Conservation (phyloP, 2,329 filamentous ascomycete species). For the Fusarium sp. region DNA sequence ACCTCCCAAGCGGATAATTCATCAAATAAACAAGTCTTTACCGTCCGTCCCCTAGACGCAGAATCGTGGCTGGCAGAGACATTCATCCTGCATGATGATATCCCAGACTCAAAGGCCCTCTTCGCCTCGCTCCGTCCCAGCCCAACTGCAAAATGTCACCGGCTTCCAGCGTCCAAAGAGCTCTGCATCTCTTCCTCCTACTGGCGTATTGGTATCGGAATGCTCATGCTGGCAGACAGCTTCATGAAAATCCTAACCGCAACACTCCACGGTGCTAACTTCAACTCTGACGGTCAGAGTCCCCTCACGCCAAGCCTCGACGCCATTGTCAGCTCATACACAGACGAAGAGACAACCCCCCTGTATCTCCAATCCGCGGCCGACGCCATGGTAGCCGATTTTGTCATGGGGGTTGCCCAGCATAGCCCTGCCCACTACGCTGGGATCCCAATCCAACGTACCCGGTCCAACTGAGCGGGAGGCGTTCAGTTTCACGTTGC, state of each 20-base stretch:
- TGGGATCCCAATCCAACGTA: neutral
- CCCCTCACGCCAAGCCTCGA: constrained; percentile 50
- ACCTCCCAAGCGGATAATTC: neutral
- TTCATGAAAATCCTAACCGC: constrained; percentile 45
- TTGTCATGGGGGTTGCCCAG: constrained; percentile 1
- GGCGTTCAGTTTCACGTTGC: neutral
- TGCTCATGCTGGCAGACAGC: constrained; percentile 45
- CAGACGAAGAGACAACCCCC: constrained; percentile 45
- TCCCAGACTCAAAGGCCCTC: neutral
- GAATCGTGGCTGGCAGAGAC: constrained; percentile 24
- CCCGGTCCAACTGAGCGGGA: neutral
- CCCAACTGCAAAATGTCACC: constrained; percentile 22
- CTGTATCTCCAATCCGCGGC: neutral
- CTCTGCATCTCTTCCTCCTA: constrained; percentile 39
- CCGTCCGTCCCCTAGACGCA: constrained; percentile 12
- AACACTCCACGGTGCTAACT: constrained; percentile 24
- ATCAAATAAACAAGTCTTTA: neutral
- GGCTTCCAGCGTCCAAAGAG: constrained; percentile 23
- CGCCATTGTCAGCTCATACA: constrained; percentile 36
- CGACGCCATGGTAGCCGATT: neutral
- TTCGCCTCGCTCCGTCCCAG: constrained; percentile 6
- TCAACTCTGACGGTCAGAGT: constrained; percentile 36
- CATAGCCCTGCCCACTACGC: neutral
- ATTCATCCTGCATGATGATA: constrained; percentile 17
- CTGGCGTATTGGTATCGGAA: constrained; percentile 50